A percentile compares a stretch with the other conserved stretches of the same genome.
Evolutionary conservation across 164 flowering plant species (phyloP).

Genomic region (Liriodendron chinense): DNA sequence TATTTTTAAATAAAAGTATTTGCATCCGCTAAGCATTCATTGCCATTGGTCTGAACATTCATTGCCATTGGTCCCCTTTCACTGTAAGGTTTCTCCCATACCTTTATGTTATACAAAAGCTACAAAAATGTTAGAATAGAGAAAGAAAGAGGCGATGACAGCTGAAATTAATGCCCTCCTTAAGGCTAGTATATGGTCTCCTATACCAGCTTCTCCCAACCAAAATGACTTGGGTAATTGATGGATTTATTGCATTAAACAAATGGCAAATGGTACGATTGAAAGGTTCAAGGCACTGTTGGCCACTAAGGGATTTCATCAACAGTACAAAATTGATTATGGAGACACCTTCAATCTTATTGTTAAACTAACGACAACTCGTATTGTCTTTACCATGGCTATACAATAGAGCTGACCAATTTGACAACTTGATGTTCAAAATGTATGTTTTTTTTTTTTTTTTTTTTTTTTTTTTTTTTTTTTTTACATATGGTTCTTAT

Average conservation of each 20-base stretch:
- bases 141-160: not conserved
- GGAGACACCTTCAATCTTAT: not conserved
- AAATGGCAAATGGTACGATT: not conserved
- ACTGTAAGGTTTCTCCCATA: not conserved
- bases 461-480: not conserved
- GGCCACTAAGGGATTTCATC: constrained; percentile 1
- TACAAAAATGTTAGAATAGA: not conserved
- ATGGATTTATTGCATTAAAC: not conserved
- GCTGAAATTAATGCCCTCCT: not conserved
- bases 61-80: not conserved
- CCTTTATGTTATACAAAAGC: not conserved
- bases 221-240: not conserved
- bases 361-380: not conserved
- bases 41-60: too few species aligned
- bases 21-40: too few species aligned
- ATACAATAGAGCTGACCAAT: not conserved
- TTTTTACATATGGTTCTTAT: too few species aligned
- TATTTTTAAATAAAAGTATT: too few species aligned
- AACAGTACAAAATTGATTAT: not conserved
- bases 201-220: not conserved
- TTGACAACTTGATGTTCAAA: too few species aligned
- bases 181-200: not conserved
- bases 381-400: not conserved
- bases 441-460: too few species aligned
- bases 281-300: not conserved